phyloP scores from a whole-genome alignment of 2,329 filamentous ascomycete genomes.

The Beauveria bassiana region DNA sequence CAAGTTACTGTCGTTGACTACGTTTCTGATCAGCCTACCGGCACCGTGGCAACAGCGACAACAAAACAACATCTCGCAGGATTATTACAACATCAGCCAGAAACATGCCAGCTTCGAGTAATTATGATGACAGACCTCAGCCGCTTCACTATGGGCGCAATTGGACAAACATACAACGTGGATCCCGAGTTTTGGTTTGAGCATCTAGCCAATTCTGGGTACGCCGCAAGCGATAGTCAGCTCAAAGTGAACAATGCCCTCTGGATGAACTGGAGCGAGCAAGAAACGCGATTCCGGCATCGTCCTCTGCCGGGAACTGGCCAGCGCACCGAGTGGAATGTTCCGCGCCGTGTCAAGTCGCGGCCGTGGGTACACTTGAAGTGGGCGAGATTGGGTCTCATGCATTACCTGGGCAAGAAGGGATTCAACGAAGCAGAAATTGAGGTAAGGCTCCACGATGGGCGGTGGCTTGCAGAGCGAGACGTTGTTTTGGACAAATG shows the following conservation, averaged over 20 bases:
- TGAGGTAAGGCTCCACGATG: slow-evolving; percentile 16
- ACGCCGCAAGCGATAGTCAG: slow-evolving; percentile 20
- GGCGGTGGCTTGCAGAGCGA: slow-evolving; percentile 18
- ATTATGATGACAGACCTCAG: slow-evolving; percentile 22
- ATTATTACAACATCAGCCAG: slow-evolving; percentile 14
- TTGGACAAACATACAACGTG: slow-evolving; percentile 20
- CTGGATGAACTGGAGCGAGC: slow-evolving; percentile 23
- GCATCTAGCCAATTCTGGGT: slow-evolving; percentile 21
- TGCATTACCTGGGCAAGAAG: slow-evolving; percentile 20
- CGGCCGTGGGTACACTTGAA: slow-evolving; percentile 17
- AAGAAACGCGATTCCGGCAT: slow-evolving; percentile 20
- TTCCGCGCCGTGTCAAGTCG: slow-evolving; percentile 12
- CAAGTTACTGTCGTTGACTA: slow-evolving; percentile 19
- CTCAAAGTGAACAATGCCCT: slow-evolving; percentile 22
- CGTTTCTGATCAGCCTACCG: slow-evolving; percentile 11
- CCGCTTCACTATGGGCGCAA: slow-evolving; percentile 22
- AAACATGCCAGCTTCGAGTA: slow-evolving; percentile 15
- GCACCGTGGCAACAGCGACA: neutral
- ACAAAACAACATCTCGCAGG: slow-evolving; percentile 15
- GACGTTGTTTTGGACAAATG: slow-evolving; percentile 18
- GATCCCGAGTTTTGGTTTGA: slow-evolving; percentile 25
- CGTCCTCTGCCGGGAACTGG: slow-evolving; percentile 17
- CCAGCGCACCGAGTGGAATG: slow-evolving; percentile 19
- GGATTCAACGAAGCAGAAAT: slow-evolving; percentile 20
- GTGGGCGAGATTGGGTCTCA: slow-evolving; percentile 17